Conservation (phyloP, 2,329 filamentous ascomycete genomes). For the Pezicula carpinea region DNA sequence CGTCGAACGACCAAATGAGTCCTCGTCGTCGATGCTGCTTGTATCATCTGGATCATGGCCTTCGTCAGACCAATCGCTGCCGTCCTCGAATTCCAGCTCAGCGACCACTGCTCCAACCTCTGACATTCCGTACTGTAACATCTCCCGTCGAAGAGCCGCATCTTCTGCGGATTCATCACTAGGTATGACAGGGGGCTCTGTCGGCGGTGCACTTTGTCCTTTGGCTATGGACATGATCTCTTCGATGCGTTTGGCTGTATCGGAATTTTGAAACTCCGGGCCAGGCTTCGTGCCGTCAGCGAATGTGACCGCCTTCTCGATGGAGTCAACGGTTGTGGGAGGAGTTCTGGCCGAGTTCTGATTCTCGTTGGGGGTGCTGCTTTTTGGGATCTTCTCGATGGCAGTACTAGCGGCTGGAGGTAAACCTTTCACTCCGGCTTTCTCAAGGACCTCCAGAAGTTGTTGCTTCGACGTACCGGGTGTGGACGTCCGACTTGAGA, state of each 20-base stretch:
- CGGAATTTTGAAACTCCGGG: conserved; percentile 20
- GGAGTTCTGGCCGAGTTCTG: not conserved
- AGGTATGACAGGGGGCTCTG: conserved; percentile 53
- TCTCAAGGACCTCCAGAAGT: conserved; percentile 67
- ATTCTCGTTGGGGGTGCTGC: conserved; percentile 4
- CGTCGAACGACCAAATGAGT: conserved; percentile 72
- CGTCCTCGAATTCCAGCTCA: conserved; percentile 79
- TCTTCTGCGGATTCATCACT: conserved; percentile 77
- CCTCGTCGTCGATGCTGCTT: conserved; percentile 52
- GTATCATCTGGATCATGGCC: conserved; percentile 49
- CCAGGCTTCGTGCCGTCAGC: conserved; percentile 52
- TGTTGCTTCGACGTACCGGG: conserved; percentile 64
- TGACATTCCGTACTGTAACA: conserved; percentile 83
- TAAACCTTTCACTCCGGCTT: conserved; percentile 63
- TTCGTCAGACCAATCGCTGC: conserved; percentile 49
- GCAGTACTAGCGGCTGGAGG: conserved; percentile 12
- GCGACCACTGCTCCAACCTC: conserved; percentile 91
- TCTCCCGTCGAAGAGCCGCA: conserved; percentile 73
- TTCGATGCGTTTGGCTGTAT: conserved; percentile 38
- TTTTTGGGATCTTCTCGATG: conserved; percentile 14
- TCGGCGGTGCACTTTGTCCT: conserved; percentile 41
- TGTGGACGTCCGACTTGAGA: conserved; percentile 61
- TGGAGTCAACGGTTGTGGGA: conserved; percentile 13
- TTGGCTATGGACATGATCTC: conserved; percentile 53
- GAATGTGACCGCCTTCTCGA: conserved; percentile 60